Base-by-base conservation (phyloP, 202 grass and related monocot genomes). In the Carex arenaria region DNA sequence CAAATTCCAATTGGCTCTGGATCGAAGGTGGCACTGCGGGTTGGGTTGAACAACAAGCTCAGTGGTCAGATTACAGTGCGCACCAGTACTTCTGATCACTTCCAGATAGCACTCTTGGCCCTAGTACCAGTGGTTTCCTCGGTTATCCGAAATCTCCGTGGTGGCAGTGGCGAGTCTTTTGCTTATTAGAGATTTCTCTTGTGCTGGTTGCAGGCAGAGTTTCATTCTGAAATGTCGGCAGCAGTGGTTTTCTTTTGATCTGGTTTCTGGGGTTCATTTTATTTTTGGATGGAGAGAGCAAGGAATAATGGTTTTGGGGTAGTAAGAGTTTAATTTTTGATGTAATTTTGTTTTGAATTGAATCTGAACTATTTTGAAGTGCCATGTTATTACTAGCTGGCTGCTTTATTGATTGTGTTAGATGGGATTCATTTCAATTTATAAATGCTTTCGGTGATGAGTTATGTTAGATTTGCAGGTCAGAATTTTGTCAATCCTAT, bases 11-110 rank as follows among this genome's bases (percentile, higher is more conserved):
- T 92, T 8, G 91, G 91, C 49, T 90, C 89, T 69, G 89, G 88
- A 26, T 92, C 93, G 1, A 96, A 94, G 90, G 87, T 99, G 85
- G 93, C 84, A 0, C 61, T 93, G 81, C 85, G 85, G 28, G 86
- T 99, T 73, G 87, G 91, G 17, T 85, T 99, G 74, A 99, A 91
- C 82, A 96, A 94, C 83, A 99, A 96, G 82, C 85, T 94, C 45
- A 96, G 83, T 7, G 97, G 97, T 20, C 97, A 99, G 73, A 81
- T 99, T 55, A 87, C 90, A 12, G 79, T 96, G 79, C 89, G 85
- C 72, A 94, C 91, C 60, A 96, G 90, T 66, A 96, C 97, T 49
- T 94, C 93, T 0, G 97, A 99, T 47, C 91, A 94, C 30, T 84
- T 94, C 51, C 97, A 99, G 75, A 93, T 99, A 5, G 93, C 91